A percentile compares a stretch with the other conserved stretches of the same genome.
These are phyloP conservation scores for Stachybotrys elegans DNA, from an alignment of 2,329 filamentous ascomycete species.

Conservation along the genomic window DNA sequence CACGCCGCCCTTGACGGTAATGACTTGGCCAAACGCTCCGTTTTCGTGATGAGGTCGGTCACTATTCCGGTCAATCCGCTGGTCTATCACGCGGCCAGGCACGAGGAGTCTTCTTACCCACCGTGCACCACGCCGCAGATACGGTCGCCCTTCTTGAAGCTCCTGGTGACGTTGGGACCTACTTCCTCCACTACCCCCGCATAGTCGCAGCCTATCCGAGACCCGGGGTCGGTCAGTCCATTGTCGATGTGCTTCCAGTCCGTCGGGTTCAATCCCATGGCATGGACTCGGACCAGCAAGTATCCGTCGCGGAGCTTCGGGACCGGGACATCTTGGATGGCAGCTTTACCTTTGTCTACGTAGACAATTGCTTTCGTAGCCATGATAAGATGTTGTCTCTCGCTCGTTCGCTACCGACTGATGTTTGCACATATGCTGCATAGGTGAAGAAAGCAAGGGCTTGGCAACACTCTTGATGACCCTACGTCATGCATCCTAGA, in stretches of 20 bases:
- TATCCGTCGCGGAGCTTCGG: slow-evolving; percentile 12
- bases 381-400: too few relatives aligned
- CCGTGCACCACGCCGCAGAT: slow-evolving; percentile 35
- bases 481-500: too few relatives aligned
- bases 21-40: slow-evolving; percentile 37
- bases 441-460: too few relatives aligned
- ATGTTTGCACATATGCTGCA: too few relatives aligned
- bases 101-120: background rate
- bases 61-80: background rate
- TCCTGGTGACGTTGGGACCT: slow-evolving; percentile 34
- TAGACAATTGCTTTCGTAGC: slow-evolving; percentile 5
- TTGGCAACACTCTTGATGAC: too few relatives aligned
- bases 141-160: slow-evolving; percentile 41
- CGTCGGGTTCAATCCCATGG: slow-evolving; percentile 26
- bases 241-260: slow-evolving; percentile 27
- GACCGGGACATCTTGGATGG: slow-evolving; percentile 4
- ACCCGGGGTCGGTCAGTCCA: slow-evolving; percentile 6
- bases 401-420: too few relatives aligned
- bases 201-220: slow-evolving; percentile 38
- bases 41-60: slow-evolving; percentile 4
- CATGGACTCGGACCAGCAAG: slow-evolving; percentile 26
- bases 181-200: slow-evolving; percentile 41
- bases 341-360: slow-evolving; percentile 1
- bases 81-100: too few relatives aligned
- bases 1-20: slow-evolving; percentile 31